These are phyloP conservation scores for Syzygium jambos DNA, from an alignment of 345 rosid species.

Conservation along the genomic window DNA sequence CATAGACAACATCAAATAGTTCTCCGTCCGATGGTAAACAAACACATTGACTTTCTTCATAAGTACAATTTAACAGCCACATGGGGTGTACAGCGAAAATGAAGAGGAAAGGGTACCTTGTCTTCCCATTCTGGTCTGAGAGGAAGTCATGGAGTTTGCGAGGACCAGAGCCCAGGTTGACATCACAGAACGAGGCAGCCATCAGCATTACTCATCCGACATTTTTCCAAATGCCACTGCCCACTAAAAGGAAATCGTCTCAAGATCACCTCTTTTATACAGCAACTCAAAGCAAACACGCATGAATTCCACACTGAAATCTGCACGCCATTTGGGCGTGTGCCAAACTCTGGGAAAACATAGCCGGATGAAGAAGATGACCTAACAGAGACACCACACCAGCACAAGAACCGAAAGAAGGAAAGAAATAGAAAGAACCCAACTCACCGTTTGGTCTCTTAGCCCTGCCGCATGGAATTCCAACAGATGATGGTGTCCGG, in stretches of 20 bases:
- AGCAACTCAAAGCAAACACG: background rate
- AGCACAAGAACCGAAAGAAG: background rate
- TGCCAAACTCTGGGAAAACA: background rate
- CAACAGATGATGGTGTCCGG: background rate
- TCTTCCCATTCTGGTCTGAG: background rate
- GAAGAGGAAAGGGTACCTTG: background rate
- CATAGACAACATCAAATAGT: background rate
- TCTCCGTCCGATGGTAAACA: background rate
- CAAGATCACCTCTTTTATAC: background rate
- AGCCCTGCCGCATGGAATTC: background rate
- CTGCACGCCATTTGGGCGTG: background rate
- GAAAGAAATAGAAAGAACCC: background rate
- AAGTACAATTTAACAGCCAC: background rate
- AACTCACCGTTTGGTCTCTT: background rate
- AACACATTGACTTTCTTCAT: background rate
- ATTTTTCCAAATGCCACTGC: background rate
- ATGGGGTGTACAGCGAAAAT: background rate
- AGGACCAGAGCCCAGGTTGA: background rate
- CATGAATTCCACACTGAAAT: background rate
- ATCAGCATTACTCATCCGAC: background rate
- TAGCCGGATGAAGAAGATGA: background rate
- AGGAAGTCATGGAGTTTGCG: background rate
- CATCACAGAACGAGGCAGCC: background rate
- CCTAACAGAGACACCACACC: background rate
- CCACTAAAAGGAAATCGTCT: background rate